Percentiles rank a stretch among this genome's conserved stretches.
Conservation (phyloP, 2,329 filamentous ascomycete species). For the Ophiostoma triangulosporum region DNA sequence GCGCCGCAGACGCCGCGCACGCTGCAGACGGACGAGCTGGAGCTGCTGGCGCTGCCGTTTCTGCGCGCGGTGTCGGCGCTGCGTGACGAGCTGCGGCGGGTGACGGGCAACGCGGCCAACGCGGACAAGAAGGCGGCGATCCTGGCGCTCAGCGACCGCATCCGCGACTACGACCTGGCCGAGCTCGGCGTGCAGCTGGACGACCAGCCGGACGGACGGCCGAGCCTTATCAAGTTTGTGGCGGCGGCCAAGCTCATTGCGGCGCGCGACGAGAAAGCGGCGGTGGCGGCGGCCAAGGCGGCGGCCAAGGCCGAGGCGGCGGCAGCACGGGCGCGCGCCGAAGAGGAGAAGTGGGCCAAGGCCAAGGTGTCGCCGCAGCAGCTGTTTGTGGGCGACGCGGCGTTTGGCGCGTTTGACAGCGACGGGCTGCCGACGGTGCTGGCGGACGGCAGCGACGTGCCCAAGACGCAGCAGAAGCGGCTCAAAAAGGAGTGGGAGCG, state of each 20-base stretch:
- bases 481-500: slow-evolving; percentile 57
- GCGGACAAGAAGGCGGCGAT: slow-evolving; percentile 18
- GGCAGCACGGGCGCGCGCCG: slow-evolving; percentile 25
- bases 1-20: background rate
- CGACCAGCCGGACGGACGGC: slow-evolving; percentile 39
- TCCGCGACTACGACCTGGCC: slow-evolving; percentile 53
- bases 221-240: slow-evolving; percentile 50
- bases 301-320: slow-evolving; percentile 28
- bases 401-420: slow-evolving; percentile 52
- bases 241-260: slow-evolving; percentile 40
- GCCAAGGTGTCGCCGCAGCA: slow-evolving; percentile 19
- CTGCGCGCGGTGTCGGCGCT: slow-evolving; percentile 39
- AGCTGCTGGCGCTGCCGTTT: slow-evolving; percentile 36
- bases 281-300: slow-evolving; percentile 37
- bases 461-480: slow-evolving; percentile 52
- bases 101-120: slow-evolving; percentile 14
- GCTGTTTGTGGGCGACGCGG: slow-evolving; percentile 25
- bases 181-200: slow-evolving; percentile 57
- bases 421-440: slow-evolving; percentile 51
- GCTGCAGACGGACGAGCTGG: slow-evolving; percentile 6
- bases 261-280: slow-evolving; percentile 39
- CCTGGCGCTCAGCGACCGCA: slow-evolving; percentile 48
- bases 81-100: slow-evolving; percentile 22
- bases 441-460: slow-evolving; percentile 47
- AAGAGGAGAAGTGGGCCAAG: slow-evolving; percentile 16